These are phyloP conservation scores for Fomitopsis palustris DNA, from an alignment of 1,284 basidiomycete species.

Conservation along the genomic window DNA sequence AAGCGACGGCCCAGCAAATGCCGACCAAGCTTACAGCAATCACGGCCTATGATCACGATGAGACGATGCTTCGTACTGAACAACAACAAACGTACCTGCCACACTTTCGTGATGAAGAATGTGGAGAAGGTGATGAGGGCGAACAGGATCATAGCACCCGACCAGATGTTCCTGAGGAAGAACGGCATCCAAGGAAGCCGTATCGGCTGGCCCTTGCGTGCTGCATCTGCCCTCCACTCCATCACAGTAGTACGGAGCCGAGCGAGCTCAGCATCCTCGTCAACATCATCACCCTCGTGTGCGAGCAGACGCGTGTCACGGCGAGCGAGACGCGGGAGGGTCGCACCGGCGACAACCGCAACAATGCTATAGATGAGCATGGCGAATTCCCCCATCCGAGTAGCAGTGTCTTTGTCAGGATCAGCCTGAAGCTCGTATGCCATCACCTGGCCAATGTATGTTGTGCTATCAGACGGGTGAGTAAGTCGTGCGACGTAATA, in stretches of 20 bases:
- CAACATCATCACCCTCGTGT: constrained; percentile 58
- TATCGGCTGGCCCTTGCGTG: constrained; percentile 65
- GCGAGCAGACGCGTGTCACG: constrained; percentile 76
- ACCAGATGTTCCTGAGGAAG: constrained; percentile 91
- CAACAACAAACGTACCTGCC: constrained; percentile 44
- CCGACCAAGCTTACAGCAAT: constrained; percentile 81
- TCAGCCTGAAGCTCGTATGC: constrained; percentile 69
- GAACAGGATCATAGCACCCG: constrained; percentile 78
- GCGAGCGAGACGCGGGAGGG: constrained; percentile 80
- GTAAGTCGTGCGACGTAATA: constrained; percentile 2
- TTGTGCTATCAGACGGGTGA: constrained; percentile 51
- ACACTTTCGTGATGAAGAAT: constrained; percentile 77
- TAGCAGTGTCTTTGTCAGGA: constrained; percentile 79
- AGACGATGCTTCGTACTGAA: constrained; percentile 54
- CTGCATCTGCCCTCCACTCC: constrained; percentile 81
- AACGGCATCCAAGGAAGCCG: constrained; percentile 83
- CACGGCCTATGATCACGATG: background rate
- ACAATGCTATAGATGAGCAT: constrained; percentile 91
- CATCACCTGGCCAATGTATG: constrained; percentile 91
- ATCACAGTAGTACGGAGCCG: constrained; percentile 69
- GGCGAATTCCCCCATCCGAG: constrained; percentile 83
- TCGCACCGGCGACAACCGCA: constrained; percentile 77
- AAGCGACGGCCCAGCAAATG: constrained; percentile 92
- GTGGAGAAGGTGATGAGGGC: constrained; percentile 76
- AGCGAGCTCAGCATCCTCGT: constrained; percentile 69